These are phyloP conservation scores for Pyrus communis DNA, from an alignment of 306 rosid genomes.

Conservation along the genomic window DNA sequence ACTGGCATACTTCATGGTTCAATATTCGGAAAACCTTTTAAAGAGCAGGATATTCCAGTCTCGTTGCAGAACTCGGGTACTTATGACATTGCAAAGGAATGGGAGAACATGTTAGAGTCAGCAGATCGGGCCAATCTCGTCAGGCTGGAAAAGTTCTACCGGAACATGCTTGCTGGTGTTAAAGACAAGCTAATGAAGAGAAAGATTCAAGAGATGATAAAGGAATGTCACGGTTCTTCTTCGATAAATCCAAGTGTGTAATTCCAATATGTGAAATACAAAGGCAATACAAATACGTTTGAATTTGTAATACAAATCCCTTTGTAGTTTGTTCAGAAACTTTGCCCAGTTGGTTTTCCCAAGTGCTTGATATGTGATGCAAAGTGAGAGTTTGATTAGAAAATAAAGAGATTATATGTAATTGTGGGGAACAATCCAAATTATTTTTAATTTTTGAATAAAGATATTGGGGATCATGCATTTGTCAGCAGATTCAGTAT, in stretches of 20 bases:
- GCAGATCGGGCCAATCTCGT: conserved; percentile 52
- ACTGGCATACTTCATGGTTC: conserved; percentile 73
- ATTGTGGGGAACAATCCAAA: background rate
- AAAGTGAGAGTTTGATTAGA: background rate
- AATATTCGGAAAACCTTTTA: conserved; percentile 71
- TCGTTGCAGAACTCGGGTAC: conserved; percentile 44
- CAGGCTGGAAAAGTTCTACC: conserved; percentile 65
- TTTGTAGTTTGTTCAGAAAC: background rate
- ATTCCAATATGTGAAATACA: background rate
- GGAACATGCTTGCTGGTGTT: conserved; percentile 55
- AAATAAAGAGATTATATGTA: background rate
- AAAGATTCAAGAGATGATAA: conserved; percentile 64
- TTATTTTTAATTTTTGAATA: background rate
- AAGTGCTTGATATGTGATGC: background rate
- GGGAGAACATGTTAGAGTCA: conserved; percentile 76
- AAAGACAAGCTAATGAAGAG: conserved; percentile 72
- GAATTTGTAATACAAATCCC: background rate
- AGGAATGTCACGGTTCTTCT: conserved; percentile 54
- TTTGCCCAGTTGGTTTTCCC: background rate
- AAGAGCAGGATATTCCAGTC: conserved; percentile 58
- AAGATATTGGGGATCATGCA: background rate
- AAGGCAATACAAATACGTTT: background rate
- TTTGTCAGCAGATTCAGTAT: background rate
- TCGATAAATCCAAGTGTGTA: background rate
- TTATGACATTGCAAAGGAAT: conserved; percentile 64